These are phyloP conservation scores for Xanthoparmelia taractica DNA, from an alignment of 495 filamentous ascomycete species.

Conservation along the genomic window DNA sequence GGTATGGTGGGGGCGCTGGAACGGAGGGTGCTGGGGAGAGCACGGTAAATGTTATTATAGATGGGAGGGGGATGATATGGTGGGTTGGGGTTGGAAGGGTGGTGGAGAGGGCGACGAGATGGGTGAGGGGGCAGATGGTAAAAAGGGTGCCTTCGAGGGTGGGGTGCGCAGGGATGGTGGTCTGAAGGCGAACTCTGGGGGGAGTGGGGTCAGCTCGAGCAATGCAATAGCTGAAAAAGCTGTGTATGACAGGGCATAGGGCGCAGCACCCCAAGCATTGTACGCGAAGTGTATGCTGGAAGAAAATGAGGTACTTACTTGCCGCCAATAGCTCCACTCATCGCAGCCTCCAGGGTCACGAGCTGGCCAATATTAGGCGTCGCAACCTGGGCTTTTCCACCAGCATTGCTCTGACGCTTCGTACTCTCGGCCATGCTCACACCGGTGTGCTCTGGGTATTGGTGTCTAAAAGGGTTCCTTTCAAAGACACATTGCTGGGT, in stretches of 20 bases:
- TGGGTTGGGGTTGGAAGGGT: slow-evolving; percentile 36
- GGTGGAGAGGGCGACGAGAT: slow-evolving; percentile 56
- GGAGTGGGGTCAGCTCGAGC: slow-evolving; percentile 10
- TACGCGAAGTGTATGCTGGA: not conserved
- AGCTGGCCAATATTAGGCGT: slow-evolving; percentile 20
- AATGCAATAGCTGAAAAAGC: not conserved
- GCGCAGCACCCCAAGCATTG: not conserved
- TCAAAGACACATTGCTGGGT: slow-evolving; percentile 16
- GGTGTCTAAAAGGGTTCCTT: not conserved
- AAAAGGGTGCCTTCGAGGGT: slow-evolving; percentile 58
- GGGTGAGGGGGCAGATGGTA: slow-evolving; percentile 59
- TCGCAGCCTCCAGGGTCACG: slow-evolving; percentile 39
- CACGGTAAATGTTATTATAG: slow-evolving; percentile 30
- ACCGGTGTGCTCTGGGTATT: slow-evolving; percentile 22
- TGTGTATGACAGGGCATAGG: not conserved
- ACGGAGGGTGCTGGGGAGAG: slow-evolving; percentile 31
- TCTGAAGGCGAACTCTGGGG: slow-evolving; percentile 53
- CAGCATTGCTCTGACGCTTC: slow-evolving; percentile 40
- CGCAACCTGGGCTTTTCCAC: slow-evolving; percentile 34
- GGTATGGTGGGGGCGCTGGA: not conserved
- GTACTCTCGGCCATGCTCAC: slow-evolving; percentile 33
- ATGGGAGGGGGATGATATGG: slow-evolving; percentile 51
- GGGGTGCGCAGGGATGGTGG: slow-evolving; percentile 41
- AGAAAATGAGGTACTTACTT: slow-evolving; percentile 34
- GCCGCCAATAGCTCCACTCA: slow-evolving; percentile 46